These are phyloP conservation scores for Lodderomyces pseudojiufengensis DNA, from an alignment of 1,139 yeast species.

Conservation along the genomic window DNA sequence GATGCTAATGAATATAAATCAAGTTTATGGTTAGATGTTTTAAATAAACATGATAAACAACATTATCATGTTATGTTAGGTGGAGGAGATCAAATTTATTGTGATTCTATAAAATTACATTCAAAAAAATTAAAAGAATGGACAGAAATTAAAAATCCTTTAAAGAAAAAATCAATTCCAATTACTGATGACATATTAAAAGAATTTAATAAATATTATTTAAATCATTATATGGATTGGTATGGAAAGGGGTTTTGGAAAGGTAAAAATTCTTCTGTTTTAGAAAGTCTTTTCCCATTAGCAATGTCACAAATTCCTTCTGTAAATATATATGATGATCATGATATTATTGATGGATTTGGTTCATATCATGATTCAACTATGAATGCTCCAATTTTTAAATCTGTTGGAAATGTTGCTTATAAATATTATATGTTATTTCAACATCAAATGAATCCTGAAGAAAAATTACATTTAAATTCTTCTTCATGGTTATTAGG, in stretches of 20 bases:
- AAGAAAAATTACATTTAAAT: constrained; percentile 34
- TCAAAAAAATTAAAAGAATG: constrained; percentile 57
- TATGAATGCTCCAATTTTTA: constrained; percentile 67
- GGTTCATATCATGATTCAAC: constrained; percentile 80
- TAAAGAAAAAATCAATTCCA: constrained; percentile 33
- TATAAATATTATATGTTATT: constrained; percentile 84
- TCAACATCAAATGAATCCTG: constrained; percentile 72
- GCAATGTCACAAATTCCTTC: constrained; percentile 83
- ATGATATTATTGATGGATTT: constrained; percentile 92
- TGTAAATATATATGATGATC: constrained; percentile 83
- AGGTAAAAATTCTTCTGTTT: constrained; percentile 61
- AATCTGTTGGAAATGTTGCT: constrained; percentile 71
- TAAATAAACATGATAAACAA: constrained; percentile 53
- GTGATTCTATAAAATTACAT: constrained; percentile 70
- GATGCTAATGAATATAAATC: constrained; percentile 66
- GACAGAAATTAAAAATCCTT: constrained; percentile 51
- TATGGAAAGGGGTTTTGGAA: constrained; percentile 86
- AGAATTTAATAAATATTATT: constrained; percentile 63
- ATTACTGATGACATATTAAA: constrained; percentile 44
- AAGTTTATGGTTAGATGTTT: constrained; percentile 81
- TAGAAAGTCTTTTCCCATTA: constrained; percentile 65
- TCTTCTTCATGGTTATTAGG: constrained; percentile 64
- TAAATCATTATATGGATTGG: constrained; percentile 78
- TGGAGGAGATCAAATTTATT: constrained; percentile 94
- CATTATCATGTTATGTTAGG: constrained; percentile 95